Conservation (phyloP, 2,329 filamentous ascomycete genomes). For the Didymella glomerata region DNA sequence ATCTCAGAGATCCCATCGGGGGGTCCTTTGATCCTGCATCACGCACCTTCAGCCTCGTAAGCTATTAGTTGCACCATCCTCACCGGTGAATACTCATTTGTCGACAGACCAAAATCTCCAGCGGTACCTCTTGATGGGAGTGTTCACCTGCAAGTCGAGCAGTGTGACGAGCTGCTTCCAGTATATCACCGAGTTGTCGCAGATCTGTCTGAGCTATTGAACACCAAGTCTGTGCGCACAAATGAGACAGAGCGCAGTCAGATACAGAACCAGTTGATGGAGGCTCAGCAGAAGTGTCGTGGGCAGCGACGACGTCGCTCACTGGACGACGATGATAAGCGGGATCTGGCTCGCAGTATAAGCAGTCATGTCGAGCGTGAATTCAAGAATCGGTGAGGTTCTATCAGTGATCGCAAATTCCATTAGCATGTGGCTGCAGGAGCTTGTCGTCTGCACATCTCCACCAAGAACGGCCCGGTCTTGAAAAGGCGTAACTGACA, state of each 20-base stretch:
- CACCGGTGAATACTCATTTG: not conserved
- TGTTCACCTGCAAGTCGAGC: not conserved
- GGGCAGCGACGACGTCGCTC: not conserved
- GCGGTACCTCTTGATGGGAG: not conserved
- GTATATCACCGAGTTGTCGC: not conserved
- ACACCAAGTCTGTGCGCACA: not conserved
- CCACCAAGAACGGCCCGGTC: too few species aligned
- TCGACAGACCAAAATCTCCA: not conserved
- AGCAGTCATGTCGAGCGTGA: not conserved
- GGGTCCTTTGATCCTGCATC: not conserved
- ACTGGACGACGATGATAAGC: not conserved
- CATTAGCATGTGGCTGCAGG: too few species aligned
- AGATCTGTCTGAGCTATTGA: not conserved
- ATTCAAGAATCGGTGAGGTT: too few species aligned
- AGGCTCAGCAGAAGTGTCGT: not conserved
- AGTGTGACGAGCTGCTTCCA: not conserved
- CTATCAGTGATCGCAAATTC: too few species aligned
- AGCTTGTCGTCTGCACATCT: too few species aligned
- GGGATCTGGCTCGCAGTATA: not conserved
- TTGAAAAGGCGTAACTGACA: too few species aligned
- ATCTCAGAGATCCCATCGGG: not conserved
- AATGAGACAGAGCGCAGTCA: not conserved
- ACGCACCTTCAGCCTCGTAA: not conserved
- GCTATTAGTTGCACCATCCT: not conserved
- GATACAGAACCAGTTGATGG: not conserved